Evolutionary conservation across 495 filamentous ascomycete species (phyloP), one percentile per base, ranked within the genome.

Genomic region (Thozetella sp.): DNA sequence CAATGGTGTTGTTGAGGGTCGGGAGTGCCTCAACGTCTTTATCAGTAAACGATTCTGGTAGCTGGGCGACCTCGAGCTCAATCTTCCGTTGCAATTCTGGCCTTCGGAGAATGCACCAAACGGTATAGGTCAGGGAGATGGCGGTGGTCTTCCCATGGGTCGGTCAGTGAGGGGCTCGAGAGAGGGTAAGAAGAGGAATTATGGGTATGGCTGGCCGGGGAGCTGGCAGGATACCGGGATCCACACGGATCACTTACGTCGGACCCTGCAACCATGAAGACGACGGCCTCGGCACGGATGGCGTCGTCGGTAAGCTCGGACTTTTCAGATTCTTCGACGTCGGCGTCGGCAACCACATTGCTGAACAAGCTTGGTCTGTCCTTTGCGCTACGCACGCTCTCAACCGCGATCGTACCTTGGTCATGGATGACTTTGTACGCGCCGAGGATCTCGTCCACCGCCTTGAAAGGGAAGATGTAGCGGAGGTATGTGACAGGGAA

Each of bases 1-100:
- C 71, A 60, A 83, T 82, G 34, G 73, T 64, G 19, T 72, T 75
- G 56, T 79, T 77, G 10, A 83, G 55, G 55, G 74, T 81, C 2
- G 78, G 76, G 3, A 86, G 63, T 2, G 60, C 25, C 50, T 74
- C 72, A 0, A 78, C 51, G 22, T 71, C 66, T 1, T 64, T 45
- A 46, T 80, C 67, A 17, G 43, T 67, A 53, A 80, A 82, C 6
- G 70, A 66, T 10, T 69, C 65, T 1, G 71, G 67, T 0, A 84
- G 25, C 9, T 27, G 53, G 3, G 51, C 55, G 1, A 85, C 54
- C 53, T 86, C 81, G 13, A 67, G 61, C 9, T 72, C 63, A 0
- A 85, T 64, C 30, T 67, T 66, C 15, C 63, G 68, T 46, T 68
- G 72, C 19, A 84, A n/a, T 0, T 70, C 63, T 0, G 71, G 72